Percentiles rank a stretch among this genome's conserved stretches.
These are phyloP conservation scores for Penicillium coffeae DNA, from an alignment of 495 filamentous ascomycete genomes.

Conservation along the genomic window DNA sequence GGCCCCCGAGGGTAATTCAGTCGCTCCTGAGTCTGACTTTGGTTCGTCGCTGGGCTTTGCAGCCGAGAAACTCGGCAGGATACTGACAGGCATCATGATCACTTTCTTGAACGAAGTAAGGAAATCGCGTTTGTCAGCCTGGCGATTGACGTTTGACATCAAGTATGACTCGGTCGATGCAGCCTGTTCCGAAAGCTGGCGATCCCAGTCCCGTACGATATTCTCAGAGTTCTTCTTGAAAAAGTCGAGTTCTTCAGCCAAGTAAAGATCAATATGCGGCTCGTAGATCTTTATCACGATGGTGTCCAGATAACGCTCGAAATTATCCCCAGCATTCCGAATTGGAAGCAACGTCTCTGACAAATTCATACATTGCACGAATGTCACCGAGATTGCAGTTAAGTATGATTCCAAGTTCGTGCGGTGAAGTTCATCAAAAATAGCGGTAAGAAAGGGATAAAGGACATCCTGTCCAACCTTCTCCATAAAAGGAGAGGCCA, in stretches of 20 bases:
- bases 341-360: slow-evolving; percentile 62
- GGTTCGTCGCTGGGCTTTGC: slow-evolving; percentile 40
- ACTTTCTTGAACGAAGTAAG: slow-evolving; percentile 97
- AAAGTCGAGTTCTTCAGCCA: slow-evolving; percentile 85
- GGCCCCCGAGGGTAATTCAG: slow-evolving; percentile 30
- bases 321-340: slow-evolving; percentile 53
- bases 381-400: slow-evolving; percentile 80
- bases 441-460: slow-evolving; percentile 75
- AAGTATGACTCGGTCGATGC: slow-evolving; percentile 88
- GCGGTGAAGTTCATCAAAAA: slow-evolving; percentile 88
- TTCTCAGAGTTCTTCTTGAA: slow-evolving; percentile 72
- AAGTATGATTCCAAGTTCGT: slow-evolving; percentile 73
- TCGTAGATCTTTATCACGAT: slow-evolving; percentile 74
- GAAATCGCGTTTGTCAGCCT: slow-evolving; percentile 95
- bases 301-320: slow-evolving; percentile 52
- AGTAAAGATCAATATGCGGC: slow-evolving; percentile 87
- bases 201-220: slow-evolving; percentile 83
- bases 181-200: slow-evolving; percentile 84
- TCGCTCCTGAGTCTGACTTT: slow-evolving; percentile 32
- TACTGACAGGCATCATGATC: slow-evolving; percentile 96
- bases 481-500: slow-evolving; percentile 73
- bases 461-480: slow-evolving; percentile 82
- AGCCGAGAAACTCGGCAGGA: slow-evolving; percentile 63
- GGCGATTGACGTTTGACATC: slow-evolving; percentile 90
- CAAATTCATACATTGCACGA: slow-evolving; percentile 77